A percentile compares a stretch with the other conserved stretches of the same genome.
Conservation (phyloP, 495 filamentous ascomycete genomes). For the Aspergillus funiculosus region DNA sequence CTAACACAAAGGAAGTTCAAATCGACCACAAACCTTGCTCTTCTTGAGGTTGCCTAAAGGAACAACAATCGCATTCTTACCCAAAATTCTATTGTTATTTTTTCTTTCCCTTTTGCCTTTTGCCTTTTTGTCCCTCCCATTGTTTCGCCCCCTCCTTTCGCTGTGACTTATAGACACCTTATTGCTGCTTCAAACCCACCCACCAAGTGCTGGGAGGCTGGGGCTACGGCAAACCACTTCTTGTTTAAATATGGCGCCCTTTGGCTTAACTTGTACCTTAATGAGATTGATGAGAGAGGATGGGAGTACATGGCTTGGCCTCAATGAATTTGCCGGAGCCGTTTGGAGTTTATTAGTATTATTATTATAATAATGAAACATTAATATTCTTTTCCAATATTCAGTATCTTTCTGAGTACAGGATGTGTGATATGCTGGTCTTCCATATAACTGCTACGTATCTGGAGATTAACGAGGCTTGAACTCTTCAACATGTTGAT, state of each 20-base stretch:
- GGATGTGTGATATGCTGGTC: too few relatives aligned
- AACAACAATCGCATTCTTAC: background rate
- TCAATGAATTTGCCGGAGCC: background rate
- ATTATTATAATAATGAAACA: constrained; percentile 19
- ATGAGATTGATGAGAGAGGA: constrained; percentile 20
- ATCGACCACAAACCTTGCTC: too few relatives aligned
- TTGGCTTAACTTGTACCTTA: constrained; percentile 14
- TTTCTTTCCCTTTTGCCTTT: constrained; percentile 6
- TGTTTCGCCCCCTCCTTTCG: constrained; percentile 10
- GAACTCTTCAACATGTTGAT: too few relatives aligned
- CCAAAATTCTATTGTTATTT: background rate
- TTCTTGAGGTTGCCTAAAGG: background rate
- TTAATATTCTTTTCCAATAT: constrained; percentile 15
- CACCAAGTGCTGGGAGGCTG: constrained; percentile 27
- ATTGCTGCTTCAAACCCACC: constrained; percentile 16
- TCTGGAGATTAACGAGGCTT: too few relatives aligned
- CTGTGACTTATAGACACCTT: constrained; percentile 19
- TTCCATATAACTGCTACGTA: too few relatives aligned
- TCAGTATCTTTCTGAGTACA: too few relatives aligned
- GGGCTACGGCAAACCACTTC: constrained; percentile 14
- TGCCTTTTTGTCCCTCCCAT: constrained; percentile 3
- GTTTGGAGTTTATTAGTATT: constrained; percentile 1
- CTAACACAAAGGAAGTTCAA: too few relatives aligned
- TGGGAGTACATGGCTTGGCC: constrained; percentile 15
- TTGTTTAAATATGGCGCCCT: constrained; percentile 18